Base-by-base conservation (phyloP, 148 eudicot genomes). In the Camellia sinensis region DNA sequence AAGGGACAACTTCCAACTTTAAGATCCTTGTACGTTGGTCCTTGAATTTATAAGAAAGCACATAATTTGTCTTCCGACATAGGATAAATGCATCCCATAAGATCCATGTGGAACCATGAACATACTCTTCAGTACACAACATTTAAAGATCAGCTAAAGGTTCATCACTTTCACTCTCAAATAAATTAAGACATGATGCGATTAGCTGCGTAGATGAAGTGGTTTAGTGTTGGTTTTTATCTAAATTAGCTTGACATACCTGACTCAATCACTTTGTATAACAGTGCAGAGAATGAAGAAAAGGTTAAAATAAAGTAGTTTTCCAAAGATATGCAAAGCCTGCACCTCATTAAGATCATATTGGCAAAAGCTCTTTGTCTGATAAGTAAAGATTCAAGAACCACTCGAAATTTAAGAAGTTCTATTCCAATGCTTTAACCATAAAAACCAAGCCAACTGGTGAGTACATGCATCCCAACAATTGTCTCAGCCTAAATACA, bases 71-170 rank as follows among this genome's bases (percentile, higher is more conserved):
- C 37, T 29, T 29, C 37, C 37, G 1, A 29, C 37, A 73, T 29
- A 54, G 54, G 40, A 73, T 73, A 3, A 59, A 70, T 4, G 37
- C 46, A 72, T n/a, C 61, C 74, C 45, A 7, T n/a, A 12, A 54
- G 54, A 73, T 52, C 63, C 76, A 52, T 44, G 22, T 54, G 5
- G 76, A 54, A 22, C 62, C 76, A 50, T 54, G 62, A 54, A 73
- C 18, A 52, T 52, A 44, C 45, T 53, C 76, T 22, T 53, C 11
- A 53, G 37, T 29, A 57, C 60, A 3, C 64, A 22, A 5, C 22
- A 71, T 21, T 21, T 71, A 50, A 71, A 46, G 15, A 41, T 57
- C 63, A 41, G 50, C 29, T 21, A 56, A 74, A 59, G 65, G 66
- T 43, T 60, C 21, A 18, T 54, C 29, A 73, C 61, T 40, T 57